Evolutionary conservation across 192 early-diverging fungal genomes (phyloP), one percentile per base, ranked within the genome.

Genomic region (Coemansia sp.): DNA sequence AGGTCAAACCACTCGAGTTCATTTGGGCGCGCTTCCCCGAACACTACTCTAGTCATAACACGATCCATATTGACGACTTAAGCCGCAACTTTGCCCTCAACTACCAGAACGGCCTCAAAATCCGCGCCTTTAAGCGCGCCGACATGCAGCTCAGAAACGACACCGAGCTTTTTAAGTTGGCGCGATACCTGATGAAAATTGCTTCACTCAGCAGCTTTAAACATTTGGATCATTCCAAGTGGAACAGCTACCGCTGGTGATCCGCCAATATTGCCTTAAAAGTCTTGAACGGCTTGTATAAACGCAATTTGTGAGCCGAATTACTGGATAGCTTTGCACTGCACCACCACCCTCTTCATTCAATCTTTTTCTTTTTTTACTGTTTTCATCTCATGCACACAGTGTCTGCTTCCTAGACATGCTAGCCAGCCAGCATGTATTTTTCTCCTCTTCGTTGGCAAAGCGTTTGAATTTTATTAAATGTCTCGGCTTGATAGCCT

Each of bases 21-120:
- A 86, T 86, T 13, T 83, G 80, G 78, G n/a, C 64, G 27, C 64
- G 79, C 52, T 82, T 83, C 22, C 78, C 80, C 0, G 37, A 50
- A 0, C 62, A 72, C 43, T 85, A 70, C 32, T 50, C 46, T 14
- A 50, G 50, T 5, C 53, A 56, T 8, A 86, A 86, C 54, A 89
- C 87, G 0, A 70, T 87, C 15, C 87, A 89, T 36, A 56, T 90
- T 3, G 87, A 90, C 44, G 87, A 90, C 37, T 48, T 90, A 57
- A 69, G 77, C 18, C 68, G 86, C 13, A 90, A 90, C 47, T 90
- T 90, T 81, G 84, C 84, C 0, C 78, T 90, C 54, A 90, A 90
- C 44, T 78, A 77, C 24, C 75, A 80, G 42, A 79, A 73, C 19
- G 86, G 86, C 5, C 58, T 90, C 15, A 85, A 85, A 60, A 86